These are phyloP conservation scores for Plasmodium billcollinsi DNA, from an alignment of 169 alveolate genomes.

Conservation along the genomic window DNA sequence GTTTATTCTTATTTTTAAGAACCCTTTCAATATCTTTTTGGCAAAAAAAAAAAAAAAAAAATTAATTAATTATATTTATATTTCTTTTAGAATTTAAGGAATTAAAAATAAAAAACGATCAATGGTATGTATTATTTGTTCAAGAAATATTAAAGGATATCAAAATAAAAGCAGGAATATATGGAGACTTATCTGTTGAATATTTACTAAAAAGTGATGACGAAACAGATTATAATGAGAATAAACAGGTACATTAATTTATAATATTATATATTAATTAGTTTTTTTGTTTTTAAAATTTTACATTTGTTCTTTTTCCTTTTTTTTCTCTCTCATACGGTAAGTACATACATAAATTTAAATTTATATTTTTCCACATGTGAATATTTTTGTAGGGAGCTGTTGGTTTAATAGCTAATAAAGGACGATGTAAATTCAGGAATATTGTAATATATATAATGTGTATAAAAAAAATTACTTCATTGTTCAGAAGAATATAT, in stretches of 20 bases:
- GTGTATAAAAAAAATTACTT: neutral
- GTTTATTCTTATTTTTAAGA: no score
- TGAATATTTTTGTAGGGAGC: conserved; percentile 51
- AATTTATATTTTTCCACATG: neutral
- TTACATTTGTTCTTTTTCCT: neutral
- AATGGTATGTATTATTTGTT: conserved; percentile 58
- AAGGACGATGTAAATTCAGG: conserved; percentile 74
- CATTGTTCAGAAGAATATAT: no score
- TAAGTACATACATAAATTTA: neutral
- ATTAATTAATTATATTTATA: neutral
- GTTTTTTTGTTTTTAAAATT: neutral
- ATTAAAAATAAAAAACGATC: conserved; percentile 30
- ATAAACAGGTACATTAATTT: conserved; percentile 30
- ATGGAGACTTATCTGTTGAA: conserved; percentile 68
- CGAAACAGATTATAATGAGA: conserved; percentile 39
- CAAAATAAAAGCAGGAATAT: conserved; percentile 52
- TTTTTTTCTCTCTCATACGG: neutral
- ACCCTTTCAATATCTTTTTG: neutral
- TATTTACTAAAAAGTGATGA: conserved; percentile 51
- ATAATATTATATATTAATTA: neutral
- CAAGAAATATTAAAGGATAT: conserved; percentile 71
- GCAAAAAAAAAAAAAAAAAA: neutral
- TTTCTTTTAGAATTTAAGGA: conserved; percentile 35
- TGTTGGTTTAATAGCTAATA: conserved; percentile 55
- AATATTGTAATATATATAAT: conserved; percentile 41